Evolutionary conservation across 768 basidiomycete species (phyloP).

Genomic region (Multifurca ochricompacta): DNA sequence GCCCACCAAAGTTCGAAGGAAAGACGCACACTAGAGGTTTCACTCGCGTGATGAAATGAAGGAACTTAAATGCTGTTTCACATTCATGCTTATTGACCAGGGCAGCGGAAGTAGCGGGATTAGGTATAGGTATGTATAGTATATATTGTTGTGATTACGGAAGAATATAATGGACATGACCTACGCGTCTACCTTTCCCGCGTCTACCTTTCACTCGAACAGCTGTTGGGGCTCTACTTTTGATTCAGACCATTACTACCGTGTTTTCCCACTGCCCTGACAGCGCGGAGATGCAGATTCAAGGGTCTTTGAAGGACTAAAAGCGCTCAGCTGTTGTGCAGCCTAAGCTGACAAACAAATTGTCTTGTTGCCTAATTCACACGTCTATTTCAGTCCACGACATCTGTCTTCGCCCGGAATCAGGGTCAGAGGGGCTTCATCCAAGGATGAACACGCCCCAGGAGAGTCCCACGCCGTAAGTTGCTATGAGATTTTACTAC

Average conservation of each 20-base stretch:
- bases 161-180: too few species aligned
- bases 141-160: too few species aligned
- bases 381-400: neutral
- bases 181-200: too few species aligned
- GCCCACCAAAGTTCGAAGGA: constrained; percentile 60
- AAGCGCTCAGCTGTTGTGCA: neutral
- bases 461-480: neutral
- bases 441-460: neutral
- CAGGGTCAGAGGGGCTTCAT: neutral
- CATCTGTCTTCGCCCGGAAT: too few species aligned
- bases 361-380: neutral
- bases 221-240: neutral
- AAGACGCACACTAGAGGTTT: constrained; percentile 39
- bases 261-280: neutral
- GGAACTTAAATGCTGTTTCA: too few species aligned
- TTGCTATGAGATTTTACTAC: neutral
- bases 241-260: too few species aligned
- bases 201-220: too few species aligned
- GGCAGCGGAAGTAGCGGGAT: too few species aligned
- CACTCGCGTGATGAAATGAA: neutral
- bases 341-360: neutral
- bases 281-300: too few species aligned
- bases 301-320: neutral
- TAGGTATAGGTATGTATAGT: too few species aligned
- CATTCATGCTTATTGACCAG: too few species aligned